Conservation (phyloP, 2,329 filamentous ascomycete genomes). For the Diaporthe caulivora region DNA sequence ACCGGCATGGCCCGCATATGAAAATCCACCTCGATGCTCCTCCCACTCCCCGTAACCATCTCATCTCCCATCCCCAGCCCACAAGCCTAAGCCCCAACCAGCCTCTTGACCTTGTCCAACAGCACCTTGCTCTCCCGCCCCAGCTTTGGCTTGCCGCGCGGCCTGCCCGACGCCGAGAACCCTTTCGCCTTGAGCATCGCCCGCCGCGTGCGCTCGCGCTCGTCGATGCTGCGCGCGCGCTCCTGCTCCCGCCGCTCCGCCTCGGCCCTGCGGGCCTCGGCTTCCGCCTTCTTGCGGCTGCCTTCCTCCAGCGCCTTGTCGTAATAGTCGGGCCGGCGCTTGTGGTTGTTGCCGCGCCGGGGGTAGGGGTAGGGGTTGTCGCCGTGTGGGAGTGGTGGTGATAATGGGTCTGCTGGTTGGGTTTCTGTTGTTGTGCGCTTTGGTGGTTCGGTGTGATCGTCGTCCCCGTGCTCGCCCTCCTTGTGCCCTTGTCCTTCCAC, state of each 20-base stretch:
- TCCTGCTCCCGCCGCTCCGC: conserved; percentile 67
- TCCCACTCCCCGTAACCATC: background rate
- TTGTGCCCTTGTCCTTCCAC: conserved; percentile 32
- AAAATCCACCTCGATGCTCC: background rate
- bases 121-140: conserved; percentile 84
- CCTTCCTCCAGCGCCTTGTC: conserved; percentile 71
- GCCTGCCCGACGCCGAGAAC: conserved; percentile 65
- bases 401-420: conserved; percentile 35
- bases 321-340: conserved; percentile 68
- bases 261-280: conserved; percentile 58
- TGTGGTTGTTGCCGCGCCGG: background rate
- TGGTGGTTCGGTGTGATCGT: background rate
- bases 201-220: conserved; percentile 73
- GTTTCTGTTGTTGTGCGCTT: background rate
- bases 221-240: conserved; percentile 73
- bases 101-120: conserved; percentile 80
- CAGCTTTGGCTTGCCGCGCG: conserved; percentile 81
- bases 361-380: background rate
- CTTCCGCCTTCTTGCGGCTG: conserved; percentile 56
- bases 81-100: conserved; percentile 59
- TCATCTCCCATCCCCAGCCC: background rate
- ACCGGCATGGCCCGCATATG: background rate
- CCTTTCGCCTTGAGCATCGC: conserved; percentile 80
- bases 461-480: background rate
- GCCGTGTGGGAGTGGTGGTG: background rate